Base-by-base conservation (phyloP, 129 eudicot species). In the Kitagawia praeruptora region DNA sequence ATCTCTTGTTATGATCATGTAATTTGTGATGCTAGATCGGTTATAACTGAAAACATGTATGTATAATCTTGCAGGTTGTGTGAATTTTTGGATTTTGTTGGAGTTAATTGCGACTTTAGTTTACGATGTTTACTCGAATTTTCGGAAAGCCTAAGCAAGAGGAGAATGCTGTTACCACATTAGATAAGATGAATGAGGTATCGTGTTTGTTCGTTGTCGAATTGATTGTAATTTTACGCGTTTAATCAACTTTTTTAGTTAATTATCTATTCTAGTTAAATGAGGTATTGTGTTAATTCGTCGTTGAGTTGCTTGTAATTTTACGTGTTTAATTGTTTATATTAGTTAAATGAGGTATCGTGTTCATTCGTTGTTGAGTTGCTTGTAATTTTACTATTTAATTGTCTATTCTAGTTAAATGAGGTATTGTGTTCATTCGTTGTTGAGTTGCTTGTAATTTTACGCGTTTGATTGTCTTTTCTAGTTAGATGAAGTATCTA, bases 101-200 rank as follows among this genome's bases (percentile, higher is more conserved):
- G 53, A 58, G 51, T 27, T 12, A 34, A 58, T 77, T 48, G 4
- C 44, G 46, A 77, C 46, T 41, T 5, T 77, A 19, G 42, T 10
- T 27, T 1, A 78, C 53, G 7, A 78, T 78, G 81, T 78, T 78
- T 66, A 44, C 41, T n/a, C 74, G 80, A 15, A 66, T 78, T 25
- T 78, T 78, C 15, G 81, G 81, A 39, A 86, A 83, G 75, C 89
- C 89, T 31, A 86, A 83, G 84, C 86, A 83, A 69, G 86, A 86
- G 78, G 70, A 86, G 74, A 86, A 80, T 86, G 82, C 89, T 7
- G 86, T 86, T 2, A 40, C 83, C 0, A 71, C 83, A 8, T 25
- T 80, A 8, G 77, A 80, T 16, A 80, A 70, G 71, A 76, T 86
- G 63, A 83, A 86, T 49, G 89, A 86, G 89, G 89, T 83, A 69